Conservation (phyloP, 2,329 filamentous ascomycete genomes). For the Aquanectria penicillioides region DNA sequence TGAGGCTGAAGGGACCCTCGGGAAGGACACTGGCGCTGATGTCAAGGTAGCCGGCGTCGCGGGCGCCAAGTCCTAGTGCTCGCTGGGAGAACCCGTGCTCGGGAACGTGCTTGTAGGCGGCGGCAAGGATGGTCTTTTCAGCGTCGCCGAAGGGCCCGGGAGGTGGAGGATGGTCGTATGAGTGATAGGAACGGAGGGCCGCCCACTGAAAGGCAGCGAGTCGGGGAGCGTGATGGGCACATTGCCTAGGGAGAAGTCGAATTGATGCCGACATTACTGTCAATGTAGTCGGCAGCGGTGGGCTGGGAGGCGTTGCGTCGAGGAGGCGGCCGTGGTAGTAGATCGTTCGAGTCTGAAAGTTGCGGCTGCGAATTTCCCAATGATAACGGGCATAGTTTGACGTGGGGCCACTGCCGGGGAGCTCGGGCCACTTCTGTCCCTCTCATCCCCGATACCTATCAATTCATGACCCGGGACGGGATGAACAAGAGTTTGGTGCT, state of each 20-base stretch:
- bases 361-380: constrained; percentile 16
- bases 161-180: constrained; percentile 71
- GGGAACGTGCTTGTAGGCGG: constrained; percentile 83
- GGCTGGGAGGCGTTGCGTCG: neutral
- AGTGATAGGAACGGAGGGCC: constrained; percentile 68
- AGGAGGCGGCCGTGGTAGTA: neutral
- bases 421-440: constrained; percentile 19
- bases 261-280: constrained; percentile 29
- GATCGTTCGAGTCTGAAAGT: constrained; percentile 9
- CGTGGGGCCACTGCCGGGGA: constrained; percentile 13
- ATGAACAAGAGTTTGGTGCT: no score
- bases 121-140: constrained; percentile 81
- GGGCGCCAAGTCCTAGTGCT: constrained; percentile 79
- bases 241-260: constrained; percentile 27
- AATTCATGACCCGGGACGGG: constrained; percentile 10
- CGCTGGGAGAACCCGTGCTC: constrained; percentile 81
- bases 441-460: no score
- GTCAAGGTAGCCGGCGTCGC: constrained; percentile 86
- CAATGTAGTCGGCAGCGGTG: neutral
- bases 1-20: constrained; percentile 81
- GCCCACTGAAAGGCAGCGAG: constrained; percentile 23
- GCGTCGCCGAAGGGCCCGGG: constrained; percentile 70
- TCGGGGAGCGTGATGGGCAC: constrained; percentile 25
- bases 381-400: neutral
- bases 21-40: constrained; percentile 87